Evolutionary conservation across 345 rosid species (phyloP).

Genomic region (Viola odorata): DNA sequence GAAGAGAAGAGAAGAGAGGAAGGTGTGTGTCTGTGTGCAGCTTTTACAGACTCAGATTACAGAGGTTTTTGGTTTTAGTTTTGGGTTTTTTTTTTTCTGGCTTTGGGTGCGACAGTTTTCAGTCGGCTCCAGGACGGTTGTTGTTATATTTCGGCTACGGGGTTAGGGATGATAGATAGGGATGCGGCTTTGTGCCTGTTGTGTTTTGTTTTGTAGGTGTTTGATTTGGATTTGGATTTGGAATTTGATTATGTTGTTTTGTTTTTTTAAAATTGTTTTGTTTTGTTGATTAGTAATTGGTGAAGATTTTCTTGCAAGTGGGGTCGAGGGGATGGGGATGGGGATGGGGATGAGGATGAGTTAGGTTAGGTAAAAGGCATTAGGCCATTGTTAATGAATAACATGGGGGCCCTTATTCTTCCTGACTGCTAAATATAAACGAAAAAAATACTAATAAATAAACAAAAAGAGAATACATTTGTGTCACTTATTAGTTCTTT

Average conservation of each 20-base stretch:
- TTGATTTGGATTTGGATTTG: no score
- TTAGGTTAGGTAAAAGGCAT: no score
- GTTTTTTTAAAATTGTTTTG: no score
- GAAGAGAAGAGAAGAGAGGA: no score
- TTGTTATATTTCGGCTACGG: slow-evolving; percentile 10
- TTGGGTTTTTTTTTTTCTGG: no score
- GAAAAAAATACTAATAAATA: neutral
- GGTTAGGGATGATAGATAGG: neutral
- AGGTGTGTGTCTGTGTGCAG: slow-evolving; percentile 15
- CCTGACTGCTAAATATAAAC: neutral
- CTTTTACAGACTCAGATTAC: slow-evolving; percentile 27
- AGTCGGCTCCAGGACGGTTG: slow-evolving; percentile 38
- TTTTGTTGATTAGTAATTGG: no score
- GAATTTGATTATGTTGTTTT: no score
- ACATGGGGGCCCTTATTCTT: neutral
- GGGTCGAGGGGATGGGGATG: no score
- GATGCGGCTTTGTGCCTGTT: slow-evolving; percentile 15
- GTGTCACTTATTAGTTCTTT: neutral
- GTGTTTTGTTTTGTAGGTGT: no score
- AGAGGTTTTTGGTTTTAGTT: no score
- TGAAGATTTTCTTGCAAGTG: no score
- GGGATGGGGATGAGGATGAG: no score
- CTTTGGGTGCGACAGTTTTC: slow-evolving; percentile 29
- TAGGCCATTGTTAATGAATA: slow-evolving; percentile 1
- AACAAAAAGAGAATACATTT: slow-evolving; percentile 2